phyloP scores from a whole-genome alignment of 805 yeast genomes.

The Cyberlindnera amylophila region DNA sequence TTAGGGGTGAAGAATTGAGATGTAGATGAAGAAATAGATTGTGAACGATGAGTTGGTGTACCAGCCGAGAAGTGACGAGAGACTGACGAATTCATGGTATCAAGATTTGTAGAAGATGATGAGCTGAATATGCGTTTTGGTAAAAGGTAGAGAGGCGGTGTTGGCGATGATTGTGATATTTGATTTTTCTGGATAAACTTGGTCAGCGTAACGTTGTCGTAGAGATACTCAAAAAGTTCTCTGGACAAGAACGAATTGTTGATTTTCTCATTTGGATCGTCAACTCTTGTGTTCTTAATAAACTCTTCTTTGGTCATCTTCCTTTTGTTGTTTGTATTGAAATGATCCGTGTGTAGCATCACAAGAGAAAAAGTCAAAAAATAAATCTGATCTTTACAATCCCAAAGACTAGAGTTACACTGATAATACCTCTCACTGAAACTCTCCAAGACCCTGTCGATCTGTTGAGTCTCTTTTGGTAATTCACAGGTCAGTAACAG shows the following conservation, averaged over 20 bases:
- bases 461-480: slow-evolving; percentile 74
- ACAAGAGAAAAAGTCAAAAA: slow-evolving; percentile 60
- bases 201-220: slow-evolving; percentile 59
- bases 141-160: slow-evolving; percentile 12
- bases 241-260: slow-evolving; percentile 30
- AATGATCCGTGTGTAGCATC: slow-evolving; percentile 71
- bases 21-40: slow-evolving; percentile 24
- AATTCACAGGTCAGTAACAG: slow-evolving; percentile 54
- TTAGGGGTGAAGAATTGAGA: slow-evolving; percentile 24
- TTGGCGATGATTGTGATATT: slow-evolving; percentile 6
- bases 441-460: slow-evolving; percentile 59
- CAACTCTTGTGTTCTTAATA: slow-evolving; percentile 41
- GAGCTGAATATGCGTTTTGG: slow-evolving; percentile 26
- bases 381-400: slow-evolving; percentile 50
- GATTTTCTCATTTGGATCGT: slow-evolving; percentile 21
- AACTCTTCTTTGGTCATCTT: slow-evolving; percentile 68
- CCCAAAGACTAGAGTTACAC: slow-evolving; percentile 28
- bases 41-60: slow-evolving; percentile 12
- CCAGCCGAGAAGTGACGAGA: not conserved
- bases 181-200: slow-evolving; percentile 51
- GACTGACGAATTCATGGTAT: slow-evolving; percentile 4
- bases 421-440: slow-evolving; percentile 50
- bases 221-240: slow-evolving; percentile 52
- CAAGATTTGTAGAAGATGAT: slow-evolving; percentile 23
- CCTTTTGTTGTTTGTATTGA: slow-evolving; percentile 60